Conservation (phyloP, 2,329 filamentous ascomycete species). For the Ophiostoma pallidulum region DNA sequence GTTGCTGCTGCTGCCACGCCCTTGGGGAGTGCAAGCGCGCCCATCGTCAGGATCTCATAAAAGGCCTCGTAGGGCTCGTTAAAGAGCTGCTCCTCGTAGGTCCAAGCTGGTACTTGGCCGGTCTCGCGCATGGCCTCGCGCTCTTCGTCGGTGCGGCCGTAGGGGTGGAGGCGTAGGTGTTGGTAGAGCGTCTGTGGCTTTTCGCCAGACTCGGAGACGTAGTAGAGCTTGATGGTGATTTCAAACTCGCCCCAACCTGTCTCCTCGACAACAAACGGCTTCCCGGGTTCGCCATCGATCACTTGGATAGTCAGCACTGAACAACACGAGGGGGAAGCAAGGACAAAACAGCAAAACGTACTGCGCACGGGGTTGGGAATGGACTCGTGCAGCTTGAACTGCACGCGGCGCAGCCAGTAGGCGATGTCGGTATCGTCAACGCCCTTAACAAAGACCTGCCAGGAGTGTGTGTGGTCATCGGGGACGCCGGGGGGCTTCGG, state of each 20-base stretch:
- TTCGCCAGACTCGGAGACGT: conserved; percentile 76
- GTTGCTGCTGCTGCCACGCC: conserved; percentile 40
- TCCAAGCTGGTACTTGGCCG: conserved; percentile 64
- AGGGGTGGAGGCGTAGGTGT: conserved; percentile 82
- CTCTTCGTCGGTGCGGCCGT: conserved; percentile 70
- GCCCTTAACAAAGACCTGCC: conserved; percentile 89
- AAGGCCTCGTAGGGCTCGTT: conserved; percentile 94
- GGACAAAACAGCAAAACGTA: conserved; percentile 24
- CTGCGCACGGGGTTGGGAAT: conserved; percentile 85
- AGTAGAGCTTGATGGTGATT: conserved; percentile 91
- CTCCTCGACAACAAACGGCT: conserved; percentile 74
- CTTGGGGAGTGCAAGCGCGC: conserved; percentile 42
- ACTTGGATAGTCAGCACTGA: conserved; percentile 24
- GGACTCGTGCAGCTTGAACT: conserved; percentile 97
- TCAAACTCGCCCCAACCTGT: conserved; percentile 98
- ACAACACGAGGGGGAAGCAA: neutral
- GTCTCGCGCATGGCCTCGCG: conserved; percentile 49
- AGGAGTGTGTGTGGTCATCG: conserved; percentile 90
- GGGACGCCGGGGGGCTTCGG: conserved; percentile 69
- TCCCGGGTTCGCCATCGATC: conserved; percentile 60
- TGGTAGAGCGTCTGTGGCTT: conserved; percentile 96
- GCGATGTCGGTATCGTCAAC: conserved; percentile 84
- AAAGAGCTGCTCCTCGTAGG: conserved; percentile 91
- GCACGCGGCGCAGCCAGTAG: conserved; percentile 92
- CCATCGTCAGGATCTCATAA: conserved; percentile 74